Evolutionary conservation across 129 eudicot genomes (phyloP), one percentile per base, ranked within the genome.

Genomic region (Arctium minus): DNA sequence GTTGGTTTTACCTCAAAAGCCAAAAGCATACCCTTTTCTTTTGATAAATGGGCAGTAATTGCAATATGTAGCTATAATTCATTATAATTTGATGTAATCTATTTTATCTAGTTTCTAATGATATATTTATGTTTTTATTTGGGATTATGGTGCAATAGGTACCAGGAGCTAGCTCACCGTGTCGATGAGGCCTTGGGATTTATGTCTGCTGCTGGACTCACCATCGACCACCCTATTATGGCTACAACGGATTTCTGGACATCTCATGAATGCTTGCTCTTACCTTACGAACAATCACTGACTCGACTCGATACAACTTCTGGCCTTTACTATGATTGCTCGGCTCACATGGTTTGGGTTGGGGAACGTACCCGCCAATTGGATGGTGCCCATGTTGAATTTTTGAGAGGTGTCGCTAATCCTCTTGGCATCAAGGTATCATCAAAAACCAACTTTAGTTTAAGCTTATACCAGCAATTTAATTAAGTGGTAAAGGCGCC

Each of bases 331-430:
- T 91, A 87, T 36, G 96, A 90, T 60, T 91, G 95, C 84, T 91
- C 96, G 0, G 92, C 96, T 53, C 96, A 91, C 81, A 85, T 91
- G 91, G 60, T 91, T 40, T 91, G 96, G 96, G 96, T 89, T 40
- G 96, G 96, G 27, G 96, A 91, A 70, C 89, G 96, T n/a, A 89
- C 96, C 53, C 85, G 96, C 72, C 96, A 91, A 39, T 80, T 91
- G 3, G 96, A 91, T 12, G 92, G 96, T 15, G 92, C 92, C 13
- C 92, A 91, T n/a, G 90, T 91, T 17, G 92, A 91, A 85, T 89
- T 89, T 39, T 65, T 91, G 80, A 78, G 96, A 86, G 96, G 92
- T 11, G 88, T 87, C 31, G 88, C 92, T 36, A 91, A 91, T 74
- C 96, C 92, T 48, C 92, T 91, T 42, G 96, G 96, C 33, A 88